Base-by-base conservation (phyloP, 83 land plant genomes). In the Diphasiastrum complanatum region DNA sequence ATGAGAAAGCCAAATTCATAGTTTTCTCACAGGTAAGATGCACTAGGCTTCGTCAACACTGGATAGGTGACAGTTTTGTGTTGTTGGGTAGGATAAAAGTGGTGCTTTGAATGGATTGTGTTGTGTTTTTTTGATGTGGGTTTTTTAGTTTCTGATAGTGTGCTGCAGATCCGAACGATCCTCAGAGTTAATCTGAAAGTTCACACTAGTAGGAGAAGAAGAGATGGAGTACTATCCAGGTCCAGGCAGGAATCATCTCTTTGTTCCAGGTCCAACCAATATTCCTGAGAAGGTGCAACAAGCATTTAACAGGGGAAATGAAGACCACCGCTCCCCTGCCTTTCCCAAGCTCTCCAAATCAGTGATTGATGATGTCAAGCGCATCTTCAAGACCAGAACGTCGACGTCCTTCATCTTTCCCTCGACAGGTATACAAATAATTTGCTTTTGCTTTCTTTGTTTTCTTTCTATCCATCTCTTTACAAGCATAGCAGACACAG, bases 261-360 rank as follows among this genome's bases (percentile, higher is more conserved):
- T 91, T 68, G 97, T 91, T 33, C 93, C 97, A 19, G 89, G 97
- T 5, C 95, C 93, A 6, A 81, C 81, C 60, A 87, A 91, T 48
- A 81, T 91, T 57, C 95, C 95, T 11, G 95, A 91, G 46, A 81
- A 63, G n/a, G 82, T 91, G 45, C 34, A 84, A 49, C 84, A 85
- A 30, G 97, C 95, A 4, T 84, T 91, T 87, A 87, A 83, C 79
- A 64, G 97, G 37, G 84, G 80, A 79, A 91, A 91, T 47, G 97
- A 90, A 72, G 97, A 84, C 40, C 91, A 91, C 62, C 97, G 95
- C 64, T 80, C 93, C 41, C 95, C 95, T 10, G 81, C 95, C 16
- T 59, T 91, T 4, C 93, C 95, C 5, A 85, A 82, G 24, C 49
- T 91, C 49, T 87, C 95, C 20, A 91, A 91, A 47, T 67, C 69